These are phyloP conservation scores for Phytopythium vexans DNA, from an alignment of 352 stramenopile genomes.

Conservation along the genomic window DNA sequence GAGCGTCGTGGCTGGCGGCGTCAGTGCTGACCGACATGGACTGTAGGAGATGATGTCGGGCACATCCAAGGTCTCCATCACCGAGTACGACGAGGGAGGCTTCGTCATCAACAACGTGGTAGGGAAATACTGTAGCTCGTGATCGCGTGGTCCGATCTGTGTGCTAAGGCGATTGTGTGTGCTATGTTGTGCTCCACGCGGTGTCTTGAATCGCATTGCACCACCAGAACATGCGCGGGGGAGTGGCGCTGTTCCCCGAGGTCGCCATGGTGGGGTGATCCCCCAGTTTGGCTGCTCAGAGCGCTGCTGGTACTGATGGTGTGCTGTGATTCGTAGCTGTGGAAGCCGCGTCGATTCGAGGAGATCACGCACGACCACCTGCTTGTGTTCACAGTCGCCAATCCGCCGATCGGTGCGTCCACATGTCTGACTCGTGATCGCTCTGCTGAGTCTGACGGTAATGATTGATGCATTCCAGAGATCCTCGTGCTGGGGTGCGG, in stretches of 20 bases:
- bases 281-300: neutral
- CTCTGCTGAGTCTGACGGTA: neutral
- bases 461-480: constrained; percentile 24
- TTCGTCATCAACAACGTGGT: constrained; percentile 84
- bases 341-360: constrained; percentile 71
- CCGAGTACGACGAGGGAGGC: constrained; percentile 82
- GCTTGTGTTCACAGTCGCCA: constrained; percentile 68
- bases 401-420: constrained; percentile 60
- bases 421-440: neutral
- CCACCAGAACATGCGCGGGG: constrained; percentile 77
- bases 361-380: constrained; percentile 82
- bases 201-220: neutral
- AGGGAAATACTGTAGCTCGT: constrained; percentile 3
- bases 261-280: constrained; percentile 56
- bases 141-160: neutral
- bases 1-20: neutral
- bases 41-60: constrained; percentile 80
- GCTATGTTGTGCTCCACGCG: neutral
- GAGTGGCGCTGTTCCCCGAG: constrained; percentile 63
- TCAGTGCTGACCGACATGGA: neutral
- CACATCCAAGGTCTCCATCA: constrained; percentile 73
- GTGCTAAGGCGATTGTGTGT: neutral
- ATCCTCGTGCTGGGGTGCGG: constrained; percentile 83
- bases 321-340: constrained; percentile 40
- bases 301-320: neutral